Evolutionary conservation across 202 grass and related monocot species (phyloP).

Genomic region (Musa balbisiana): DNA sequence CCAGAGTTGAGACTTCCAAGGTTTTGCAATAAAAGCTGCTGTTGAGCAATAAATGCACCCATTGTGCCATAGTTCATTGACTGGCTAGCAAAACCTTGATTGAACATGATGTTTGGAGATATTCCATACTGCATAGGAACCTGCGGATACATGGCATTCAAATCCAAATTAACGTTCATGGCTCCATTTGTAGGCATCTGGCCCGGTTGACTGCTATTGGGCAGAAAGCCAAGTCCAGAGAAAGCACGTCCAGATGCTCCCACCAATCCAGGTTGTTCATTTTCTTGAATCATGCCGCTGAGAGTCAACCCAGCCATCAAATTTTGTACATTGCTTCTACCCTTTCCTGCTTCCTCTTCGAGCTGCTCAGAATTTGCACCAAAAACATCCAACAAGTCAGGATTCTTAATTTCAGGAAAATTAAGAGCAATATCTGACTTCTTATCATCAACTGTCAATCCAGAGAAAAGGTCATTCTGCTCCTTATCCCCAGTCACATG

Average conservation of each 20-base stretch:
- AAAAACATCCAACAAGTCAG: conserved; percentile 69
- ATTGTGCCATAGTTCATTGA: conserved; percentile 77
- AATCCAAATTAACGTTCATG: conserved; percentile 42
- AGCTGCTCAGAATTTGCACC: conserved; percentile 40
- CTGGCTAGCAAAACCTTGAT: conserved; percentile 69
- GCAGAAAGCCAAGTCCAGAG: conserved; percentile 37
- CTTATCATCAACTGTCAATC: conserved; percentile 66
- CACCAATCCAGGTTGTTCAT: conserved; percentile 29
- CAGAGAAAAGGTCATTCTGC: conserved; percentile 74
- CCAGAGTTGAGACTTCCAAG: conserved; percentile 65
- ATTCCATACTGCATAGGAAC: conserved; percentile 49
- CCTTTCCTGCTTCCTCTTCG: conserved; percentile 30
- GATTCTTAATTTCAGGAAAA: conserved; percentile 32
- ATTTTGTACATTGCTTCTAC: conserved; percentile 44
- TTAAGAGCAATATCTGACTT: conserved; percentile 20
- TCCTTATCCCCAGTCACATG: conserved; percentile 68
- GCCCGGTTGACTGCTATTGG: conserved; percentile 35
- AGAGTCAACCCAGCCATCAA: conserved; percentile 72
- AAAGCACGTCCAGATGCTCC: conserved; percentile 28
- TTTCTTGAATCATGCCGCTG: conserved; percentile 29
- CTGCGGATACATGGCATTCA: conserved; percentile 54
- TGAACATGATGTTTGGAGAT: conserved; percentile 54
- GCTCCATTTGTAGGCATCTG: conserved; percentile 35
- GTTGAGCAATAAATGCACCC: conserved; percentile 80
- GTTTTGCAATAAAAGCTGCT: conserved; percentile 78